Evolutionary conservation across 306 rosid genomes (phyloP).

Genomic region (Cicer chorassanicum): DNA sequence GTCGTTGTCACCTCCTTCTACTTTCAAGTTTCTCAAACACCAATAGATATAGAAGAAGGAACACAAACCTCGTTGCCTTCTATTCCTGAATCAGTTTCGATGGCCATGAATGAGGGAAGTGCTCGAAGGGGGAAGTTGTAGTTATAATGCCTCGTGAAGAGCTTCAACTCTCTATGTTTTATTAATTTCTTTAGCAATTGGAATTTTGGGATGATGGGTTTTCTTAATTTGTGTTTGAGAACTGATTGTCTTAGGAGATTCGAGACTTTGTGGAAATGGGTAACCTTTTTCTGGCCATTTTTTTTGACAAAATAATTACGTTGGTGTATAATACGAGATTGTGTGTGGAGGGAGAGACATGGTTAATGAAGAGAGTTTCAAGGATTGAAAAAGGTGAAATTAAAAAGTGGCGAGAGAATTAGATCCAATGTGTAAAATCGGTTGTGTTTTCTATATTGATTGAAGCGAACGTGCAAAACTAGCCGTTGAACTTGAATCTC

Average conservation of each 20-base stretch:
- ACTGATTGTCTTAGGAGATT: constrained; percentile 49
- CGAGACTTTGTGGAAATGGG: constrained; percentile 52
- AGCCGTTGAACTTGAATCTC: constrained; percentile 59
- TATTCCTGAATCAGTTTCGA: constrained; percentile 33
- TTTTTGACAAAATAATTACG: constrained; percentile 37
- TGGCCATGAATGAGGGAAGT: constrained; percentile 36
- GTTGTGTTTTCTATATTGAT: constrained; percentile 44
- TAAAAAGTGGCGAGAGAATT: background rate
- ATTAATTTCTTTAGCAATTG: constrained; percentile 46
- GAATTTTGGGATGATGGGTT: constrained; percentile 54
- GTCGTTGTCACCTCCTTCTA: constrained; percentile 28
- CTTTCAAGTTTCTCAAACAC: constrained; percentile 53
- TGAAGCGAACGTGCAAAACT: constrained; percentile 45
- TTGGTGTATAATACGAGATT: background rate
- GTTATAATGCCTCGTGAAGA: constrained; percentile 46
- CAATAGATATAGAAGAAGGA: constrained; percentile 55
- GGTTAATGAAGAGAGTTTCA: constrained; percentile 38
- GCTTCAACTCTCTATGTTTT: constrained; percentile 46
- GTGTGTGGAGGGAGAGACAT: background rate
- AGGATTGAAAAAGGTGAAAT: constrained; percentile 47
- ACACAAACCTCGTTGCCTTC: constrained; percentile 34
- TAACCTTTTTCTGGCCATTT: constrained; percentile 54
- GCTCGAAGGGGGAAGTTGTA: constrained; percentile 61
- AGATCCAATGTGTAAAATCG: constrained; percentile 70
- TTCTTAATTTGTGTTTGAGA: constrained; percentile 52